These are phyloP conservation scores for Diplotaxis tenuifolia DNA, from an alignment of 345 rosid genomes.

Conservation along the genomic window DNA sequence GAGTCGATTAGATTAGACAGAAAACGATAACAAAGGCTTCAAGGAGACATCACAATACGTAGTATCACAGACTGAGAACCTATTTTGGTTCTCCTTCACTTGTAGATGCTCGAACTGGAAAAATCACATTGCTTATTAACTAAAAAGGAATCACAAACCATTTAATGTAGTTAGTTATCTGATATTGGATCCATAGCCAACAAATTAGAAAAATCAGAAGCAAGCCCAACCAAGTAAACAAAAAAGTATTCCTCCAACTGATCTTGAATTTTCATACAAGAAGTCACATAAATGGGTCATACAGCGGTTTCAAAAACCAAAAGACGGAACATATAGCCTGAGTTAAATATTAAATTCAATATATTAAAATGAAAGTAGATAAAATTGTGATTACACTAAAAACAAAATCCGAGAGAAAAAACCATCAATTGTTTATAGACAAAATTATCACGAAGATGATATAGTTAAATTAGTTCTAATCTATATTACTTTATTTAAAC, in stretches of 20 bases:
- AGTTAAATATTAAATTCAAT: neutral
- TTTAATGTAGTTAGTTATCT: neutral
- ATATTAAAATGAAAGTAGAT: too few relatives aligned
- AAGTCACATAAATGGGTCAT: neutral
- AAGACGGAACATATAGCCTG: neutral
- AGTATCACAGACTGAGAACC: neutral
- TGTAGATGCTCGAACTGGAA: neutral
- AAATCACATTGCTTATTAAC: neutral
- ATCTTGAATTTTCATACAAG: neutral
- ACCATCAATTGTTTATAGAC: too few relatives aligned
- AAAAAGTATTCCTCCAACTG: neutral
- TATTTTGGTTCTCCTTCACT: neutral
- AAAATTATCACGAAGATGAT: too few relatives aligned
- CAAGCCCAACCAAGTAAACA: neutral
- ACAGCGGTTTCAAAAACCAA: neutral
- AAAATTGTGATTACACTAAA: too few relatives aligned
- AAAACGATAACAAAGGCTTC: neutral
- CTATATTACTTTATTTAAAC: too few relatives aligned
- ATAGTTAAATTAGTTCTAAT: too few relatives aligned
- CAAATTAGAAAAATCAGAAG: neutral
- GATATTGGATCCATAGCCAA: neutral
- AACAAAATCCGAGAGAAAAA: too few relatives aligned
- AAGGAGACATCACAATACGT: neutral
- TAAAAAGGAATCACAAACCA: neutral
- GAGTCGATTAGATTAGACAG: neutral